phyloP scores from a whole-genome alignment of 169 alveolate genomes.

The Plasmodium inui region DNA sequence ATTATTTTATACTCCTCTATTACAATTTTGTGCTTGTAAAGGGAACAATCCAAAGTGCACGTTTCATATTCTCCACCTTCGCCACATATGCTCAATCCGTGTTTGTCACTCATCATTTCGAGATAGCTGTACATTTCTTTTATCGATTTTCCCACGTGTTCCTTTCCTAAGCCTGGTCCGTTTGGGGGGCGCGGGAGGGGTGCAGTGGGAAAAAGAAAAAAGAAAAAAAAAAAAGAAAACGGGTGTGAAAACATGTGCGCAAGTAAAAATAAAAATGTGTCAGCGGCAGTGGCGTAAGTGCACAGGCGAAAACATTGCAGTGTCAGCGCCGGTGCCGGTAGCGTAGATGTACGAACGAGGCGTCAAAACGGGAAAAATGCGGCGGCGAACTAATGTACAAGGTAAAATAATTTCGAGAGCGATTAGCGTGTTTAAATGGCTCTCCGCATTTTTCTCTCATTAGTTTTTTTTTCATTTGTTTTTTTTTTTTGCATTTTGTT shows the following conservation, averaged over 20 bases:
- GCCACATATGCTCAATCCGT: constrained; percentile 97
- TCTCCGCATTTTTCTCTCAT: background rate
- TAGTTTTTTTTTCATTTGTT: background rate
- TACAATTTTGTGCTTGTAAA: constrained; percentile 78
- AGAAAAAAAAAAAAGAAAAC: constrained; percentile 1
- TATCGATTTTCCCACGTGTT: constrained; percentile 93
- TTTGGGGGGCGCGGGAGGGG: constrained; percentile 49
- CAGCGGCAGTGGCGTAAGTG: background rate
- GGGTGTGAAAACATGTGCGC: background rate
- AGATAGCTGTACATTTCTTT: constrained; percentile 78
- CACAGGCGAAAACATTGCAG: background rate
- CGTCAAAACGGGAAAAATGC: background rate
- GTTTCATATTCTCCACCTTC: constrained; percentile 99
- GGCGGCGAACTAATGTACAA: background rate
- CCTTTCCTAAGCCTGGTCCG: constrained; percentile 91
- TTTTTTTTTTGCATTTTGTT: background rate
- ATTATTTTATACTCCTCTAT: constrained; percentile 75
- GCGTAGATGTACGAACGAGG: background rate
- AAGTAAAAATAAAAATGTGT: background rate
- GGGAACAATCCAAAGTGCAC: constrained; percentile 95
- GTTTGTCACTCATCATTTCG: constrained; percentile 84
- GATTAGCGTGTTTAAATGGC: background rate
- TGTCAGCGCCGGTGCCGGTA: background rate
- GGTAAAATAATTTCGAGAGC: background rate
- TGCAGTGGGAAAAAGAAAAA: background rate